Conservation (phyloP, 768 basidiomycete species). For the Neoboletus subvelutipes region DNA sequence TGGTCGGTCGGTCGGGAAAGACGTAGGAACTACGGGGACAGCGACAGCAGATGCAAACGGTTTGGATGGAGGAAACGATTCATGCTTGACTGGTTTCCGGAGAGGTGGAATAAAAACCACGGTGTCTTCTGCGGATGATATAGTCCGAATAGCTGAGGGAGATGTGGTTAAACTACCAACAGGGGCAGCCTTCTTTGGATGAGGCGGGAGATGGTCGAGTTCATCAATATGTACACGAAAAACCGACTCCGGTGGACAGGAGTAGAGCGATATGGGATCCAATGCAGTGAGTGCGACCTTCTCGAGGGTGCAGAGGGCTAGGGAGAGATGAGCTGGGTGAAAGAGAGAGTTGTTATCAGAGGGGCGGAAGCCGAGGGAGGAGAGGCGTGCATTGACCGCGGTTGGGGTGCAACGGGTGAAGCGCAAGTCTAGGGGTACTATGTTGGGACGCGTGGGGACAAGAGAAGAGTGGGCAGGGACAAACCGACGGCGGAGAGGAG, state of each 20-base stretch:
- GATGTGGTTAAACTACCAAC: background rate
- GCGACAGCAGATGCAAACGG: background rate
- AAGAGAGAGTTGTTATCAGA: constrained; percentile 35
- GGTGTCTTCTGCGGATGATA: constrained; percentile 9
- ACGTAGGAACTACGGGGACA: background rate
- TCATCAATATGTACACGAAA: constrained; percentile 30
- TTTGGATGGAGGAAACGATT: background rate
- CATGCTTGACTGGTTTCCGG: constrained; percentile 2
- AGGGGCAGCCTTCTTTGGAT: background rate
- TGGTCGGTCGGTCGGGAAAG: background rate
- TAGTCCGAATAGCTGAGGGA: constrained; percentile 1
- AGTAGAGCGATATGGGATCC: constrained; percentile 26
- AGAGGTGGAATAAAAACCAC: constrained; percentile 22
- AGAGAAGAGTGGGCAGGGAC: constrained; percentile 21
- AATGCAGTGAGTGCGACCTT: constrained; percentile 11
- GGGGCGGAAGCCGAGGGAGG: constrained; percentile 28
- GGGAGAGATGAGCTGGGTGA: constrained; percentile 41
- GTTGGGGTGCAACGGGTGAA: constrained; percentile 43
- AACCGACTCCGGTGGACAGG: constrained; percentile 25
- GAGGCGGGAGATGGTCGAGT: constrained; percentile 8
- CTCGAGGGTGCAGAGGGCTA: constrained; percentile 36
- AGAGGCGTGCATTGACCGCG: constrained; percentile 16
- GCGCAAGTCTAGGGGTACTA: constrained; percentile 42
- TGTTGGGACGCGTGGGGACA: constrained; percentile 1
- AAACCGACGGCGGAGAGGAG: constrained; percentile 62